Conservation (phyloP, 345 rosid species). For the Eucalyptus polybractea region DNA sequence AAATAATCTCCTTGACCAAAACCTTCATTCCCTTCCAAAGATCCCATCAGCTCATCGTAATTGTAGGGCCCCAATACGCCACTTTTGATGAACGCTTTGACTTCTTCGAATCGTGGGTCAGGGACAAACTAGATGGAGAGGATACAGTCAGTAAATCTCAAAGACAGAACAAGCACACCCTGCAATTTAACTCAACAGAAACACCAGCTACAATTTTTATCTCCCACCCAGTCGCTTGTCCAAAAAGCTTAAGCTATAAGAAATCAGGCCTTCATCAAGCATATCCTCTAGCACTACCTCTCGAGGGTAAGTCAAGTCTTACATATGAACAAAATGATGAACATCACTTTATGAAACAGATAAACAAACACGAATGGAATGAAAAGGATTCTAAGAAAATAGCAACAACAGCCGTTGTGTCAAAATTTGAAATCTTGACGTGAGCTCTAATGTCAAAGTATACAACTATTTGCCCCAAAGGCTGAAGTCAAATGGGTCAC, state of each 20-base stretch:
- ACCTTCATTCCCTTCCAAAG: slow-evolving; percentile 42
- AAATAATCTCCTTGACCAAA: slow-evolving; percentile 38
- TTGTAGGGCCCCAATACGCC: slow-evolving; percentile 30
- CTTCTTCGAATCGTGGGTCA: slow-evolving; percentile 34
- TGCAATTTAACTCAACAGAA: background rate
- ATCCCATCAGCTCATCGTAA: slow-evolving; percentile 35
- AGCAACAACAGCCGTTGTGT: background rate
- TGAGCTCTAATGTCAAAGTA: background rate
- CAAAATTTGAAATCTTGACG: background rate
- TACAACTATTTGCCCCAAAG: background rate
- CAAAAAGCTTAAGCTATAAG: background rate
- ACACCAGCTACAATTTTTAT: background rate
- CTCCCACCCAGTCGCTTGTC: background rate
- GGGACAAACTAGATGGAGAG: slow-evolving; percentile 16
- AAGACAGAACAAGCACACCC: background rate
- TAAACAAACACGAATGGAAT: background rate
- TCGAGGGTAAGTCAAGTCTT: background rate
- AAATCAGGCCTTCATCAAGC: background rate
- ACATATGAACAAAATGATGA: background rate
- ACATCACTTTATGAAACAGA: background rate
- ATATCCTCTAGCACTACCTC: background rate
- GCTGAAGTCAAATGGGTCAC: background rate
- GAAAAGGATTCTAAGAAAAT: background rate
- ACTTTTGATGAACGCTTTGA: slow-evolving; percentile 24
- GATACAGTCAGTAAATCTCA: background rate